A percentile compares a stretch with the other conserved stretches of the same genome.
phyloP scores from a whole-genome alignment of 73 alveolate species.

The Urostyla sp. region DNA sequence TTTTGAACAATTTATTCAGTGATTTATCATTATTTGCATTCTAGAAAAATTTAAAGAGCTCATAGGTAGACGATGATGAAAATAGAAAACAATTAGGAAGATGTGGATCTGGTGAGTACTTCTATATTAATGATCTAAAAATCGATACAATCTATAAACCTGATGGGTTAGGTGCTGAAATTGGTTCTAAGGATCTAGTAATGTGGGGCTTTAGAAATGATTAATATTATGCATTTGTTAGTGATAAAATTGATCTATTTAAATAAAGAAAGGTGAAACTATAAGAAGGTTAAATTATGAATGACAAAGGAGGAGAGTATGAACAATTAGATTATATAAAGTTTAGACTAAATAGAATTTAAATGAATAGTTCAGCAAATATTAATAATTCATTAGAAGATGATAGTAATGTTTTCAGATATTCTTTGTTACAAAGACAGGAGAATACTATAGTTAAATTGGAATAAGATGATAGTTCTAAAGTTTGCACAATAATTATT shows the following conservation, averaged over 20 bases:
- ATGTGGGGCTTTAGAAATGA: neutral
- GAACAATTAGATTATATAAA: too few relatives aligned
- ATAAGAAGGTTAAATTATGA: too few relatives aligned
- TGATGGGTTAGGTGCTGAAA: neutral
- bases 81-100: neutral
- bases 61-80: neutral
- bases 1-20: constrained; percentile 60
- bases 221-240: neutral
- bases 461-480: too few relatives aligned
- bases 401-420: too few relatives aligned
- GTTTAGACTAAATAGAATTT: too few relatives aligned
- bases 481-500: constrained; percentile 13
- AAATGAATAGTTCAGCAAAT: too few relatives aligned
- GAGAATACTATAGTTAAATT: too few relatives aligned
- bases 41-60: neutral
- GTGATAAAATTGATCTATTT: neutral
- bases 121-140: constrained; percentile 28
- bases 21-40: neutral
- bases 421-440: too few relatives aligned
- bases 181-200: neutral
- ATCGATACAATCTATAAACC: neutral
- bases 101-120: constrained; percentile 17
- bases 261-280: too few relatives aligned
- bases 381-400: too few relatives aligned
- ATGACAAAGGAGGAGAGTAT: too few relatives aligned